These are phyloP conservation scores for Amaranthus cruentus DNA, from an alignment of 148 eudicot species.

Conservation along the genomic window DNA sequence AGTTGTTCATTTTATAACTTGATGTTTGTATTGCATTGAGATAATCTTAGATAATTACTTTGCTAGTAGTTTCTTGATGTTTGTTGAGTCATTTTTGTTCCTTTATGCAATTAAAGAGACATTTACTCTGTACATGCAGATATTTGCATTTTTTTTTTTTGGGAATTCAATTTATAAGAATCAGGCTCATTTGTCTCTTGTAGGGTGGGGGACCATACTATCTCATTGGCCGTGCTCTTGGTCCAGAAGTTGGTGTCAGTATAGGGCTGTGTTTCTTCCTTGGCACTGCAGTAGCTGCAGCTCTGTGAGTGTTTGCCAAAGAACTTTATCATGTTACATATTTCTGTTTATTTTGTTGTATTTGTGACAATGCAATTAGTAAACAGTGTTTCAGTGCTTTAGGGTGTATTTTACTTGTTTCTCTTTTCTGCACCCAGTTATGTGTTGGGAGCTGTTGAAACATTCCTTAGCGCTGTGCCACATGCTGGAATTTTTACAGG, in stretches of 20 bases:
- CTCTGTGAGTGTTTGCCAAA: slow-evolving; percentile 75
- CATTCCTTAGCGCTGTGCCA: slow-evolving; percentile 90
- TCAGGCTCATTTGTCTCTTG: not conserved
- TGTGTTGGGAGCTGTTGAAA: slow-evolving; percentile 99
- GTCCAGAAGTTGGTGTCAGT: slow-evolving; percentile 99
- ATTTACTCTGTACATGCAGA: not conserved
- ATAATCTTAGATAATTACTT: not conserved
- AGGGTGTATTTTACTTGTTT: slow-evolving; percentile 9
- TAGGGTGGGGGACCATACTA: slow-evolving; percentile 99
- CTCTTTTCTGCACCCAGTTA: slow-evolving; percentile 49
- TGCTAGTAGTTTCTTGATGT: not conserved
- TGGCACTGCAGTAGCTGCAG: slow-evolving; percentile 97
- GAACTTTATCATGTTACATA: slow-evolving; percentile 12
- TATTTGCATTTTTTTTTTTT: not conserved
- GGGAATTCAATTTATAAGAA: not conserved
- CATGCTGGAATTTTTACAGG: slow-evolving; percentile 91
- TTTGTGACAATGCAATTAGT: not conserved
- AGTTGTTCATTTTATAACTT: not conserved
- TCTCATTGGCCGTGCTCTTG: slow-evolving; percentile 99
- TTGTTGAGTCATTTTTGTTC: not conserved
- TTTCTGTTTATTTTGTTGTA: not conserved
- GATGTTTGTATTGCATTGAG: not conserved
- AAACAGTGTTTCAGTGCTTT: slow-evolving; percentile 2
- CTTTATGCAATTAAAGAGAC: slow-evolving; percentile 1
- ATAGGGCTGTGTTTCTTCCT: slow-evolving; percentile 97